Conservation (phyloP, 805 yeast genomes). For the Zygotorulaspora chibaensis region DNA sequence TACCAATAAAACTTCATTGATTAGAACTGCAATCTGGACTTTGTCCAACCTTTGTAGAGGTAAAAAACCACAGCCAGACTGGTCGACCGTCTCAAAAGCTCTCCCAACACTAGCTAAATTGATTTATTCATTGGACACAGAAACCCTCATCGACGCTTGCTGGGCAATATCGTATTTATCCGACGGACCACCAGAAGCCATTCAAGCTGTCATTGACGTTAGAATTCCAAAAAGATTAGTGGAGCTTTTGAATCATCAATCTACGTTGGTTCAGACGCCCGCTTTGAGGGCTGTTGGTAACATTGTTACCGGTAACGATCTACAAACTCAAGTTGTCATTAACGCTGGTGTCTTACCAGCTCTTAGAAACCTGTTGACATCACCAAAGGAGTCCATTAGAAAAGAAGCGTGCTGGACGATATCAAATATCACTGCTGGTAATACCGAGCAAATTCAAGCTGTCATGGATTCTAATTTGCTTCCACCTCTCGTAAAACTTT, state of each 20-base stretch:
- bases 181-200: slow-evolving; percentile 89
- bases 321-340: slow-evolving; percentile 91
- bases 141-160: slow-evolving; percentile 93
- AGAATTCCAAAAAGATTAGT: slow-evolving; percentile 93
- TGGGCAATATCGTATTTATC: slow-evolving; percentile 96
- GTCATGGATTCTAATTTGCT: slow-evolving; percentile 92
- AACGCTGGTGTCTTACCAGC: slow-evolving; percentile 90
- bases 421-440: slow-evolving; percentile 97
- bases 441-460: slow-evolving; percentile 90
- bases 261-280: slow-evolving; percentile 89
- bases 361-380: slow-evolving; percentile 68
- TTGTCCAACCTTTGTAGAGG: slow-evolving; percentile 95
- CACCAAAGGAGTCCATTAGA: slow-evolving; percentile 86
- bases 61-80: slow-evolving; percentile 92
- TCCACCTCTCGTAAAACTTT: slow-evolving; percentile 80
- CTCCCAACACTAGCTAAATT: slow-evolving; percentile 88
- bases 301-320: slow-evolving; percentile 94
- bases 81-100: slow-evolving; percentile 81
- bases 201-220: slow-evolving; percentile 94
- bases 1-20: slow-evolving; percentile 79
- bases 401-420: slow-evolving; percentile 99
- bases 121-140: slow-evolving; percentile 85
- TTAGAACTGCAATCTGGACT: slow-evolving; percentile 98
- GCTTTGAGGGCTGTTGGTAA: slow-evolving; percentile 97
- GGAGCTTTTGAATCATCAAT: slow-evolving; percentile 79